Conservation (phyloP, 169 alveolate species). For the Plasmodium knowlesi region DNA sequence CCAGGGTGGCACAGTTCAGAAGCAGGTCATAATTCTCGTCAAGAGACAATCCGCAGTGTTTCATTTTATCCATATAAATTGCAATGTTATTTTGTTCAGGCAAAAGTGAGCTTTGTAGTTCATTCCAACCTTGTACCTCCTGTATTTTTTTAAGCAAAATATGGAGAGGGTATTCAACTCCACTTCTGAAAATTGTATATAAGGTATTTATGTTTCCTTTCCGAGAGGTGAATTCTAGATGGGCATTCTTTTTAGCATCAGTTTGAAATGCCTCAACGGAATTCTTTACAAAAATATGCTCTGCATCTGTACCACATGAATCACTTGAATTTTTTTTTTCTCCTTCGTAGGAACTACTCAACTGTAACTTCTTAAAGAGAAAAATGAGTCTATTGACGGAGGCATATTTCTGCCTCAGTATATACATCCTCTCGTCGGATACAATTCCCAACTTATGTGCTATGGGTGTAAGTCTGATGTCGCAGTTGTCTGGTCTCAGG, state of each 20-base stretch:
- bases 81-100: background rate
- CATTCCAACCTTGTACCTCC: background rate
- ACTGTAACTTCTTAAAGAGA: slow-evolving; percentile 16
- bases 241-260: background rate
- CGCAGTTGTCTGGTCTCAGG: slow-evolving; percentile 89
- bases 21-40: background rate
- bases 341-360: background rate
- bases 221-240: background rate
- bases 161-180: slow-evolving; percentile 46
- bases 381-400: slow-evolving; percentile 39
- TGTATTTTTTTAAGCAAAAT: slow-evolving; percentile 10
- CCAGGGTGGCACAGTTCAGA: slow-evolving; percentile 44
- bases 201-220: slow-evolving; percentile 14
- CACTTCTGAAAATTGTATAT: slow-evolving; percentile 53
- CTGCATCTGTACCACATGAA: background rate
- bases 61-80: slow-evolving; percentile 9
- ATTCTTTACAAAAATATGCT: background rate
- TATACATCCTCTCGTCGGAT: slow-evolving; percentile 75
- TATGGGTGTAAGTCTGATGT: slow-evolving; percentile 86
- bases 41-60: background rate
- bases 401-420: slow-evolving; percentile 76
- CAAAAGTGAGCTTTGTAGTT: background rate
- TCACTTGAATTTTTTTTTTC: background rate
- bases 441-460: slow-evolving; percentile 86
- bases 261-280: background rate